A percentile compares a stretch with the other conserved stretches of the same genome.
Conservation (phyloP, 1,284 basidiomycete species). For the Austropuccinia psidii region DNA sequence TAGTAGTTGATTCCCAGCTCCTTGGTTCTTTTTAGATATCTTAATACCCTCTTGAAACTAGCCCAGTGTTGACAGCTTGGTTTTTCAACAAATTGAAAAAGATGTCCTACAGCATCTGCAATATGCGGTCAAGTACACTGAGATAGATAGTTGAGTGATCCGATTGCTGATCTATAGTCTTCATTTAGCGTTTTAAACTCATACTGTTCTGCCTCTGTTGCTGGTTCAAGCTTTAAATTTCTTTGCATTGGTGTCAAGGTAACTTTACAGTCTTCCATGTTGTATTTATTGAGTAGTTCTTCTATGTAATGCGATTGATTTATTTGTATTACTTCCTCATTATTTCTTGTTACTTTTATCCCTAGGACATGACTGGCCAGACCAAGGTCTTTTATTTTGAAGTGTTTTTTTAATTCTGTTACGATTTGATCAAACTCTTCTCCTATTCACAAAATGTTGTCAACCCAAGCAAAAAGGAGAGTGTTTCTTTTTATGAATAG, state of each 20-base stretch:
- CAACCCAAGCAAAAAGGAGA: conserved; percentile 20
- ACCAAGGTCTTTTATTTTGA: conserved; percentile 33
- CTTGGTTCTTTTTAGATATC: conserved; percentile 24
- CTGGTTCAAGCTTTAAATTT: conserved; percentile 13
- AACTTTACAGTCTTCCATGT: conserved; percentile 13
- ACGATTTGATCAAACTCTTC: neutral
- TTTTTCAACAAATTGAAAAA: conserved; percentile 28
- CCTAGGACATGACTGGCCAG: conserved; percentile 13
- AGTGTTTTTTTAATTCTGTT: neutral
- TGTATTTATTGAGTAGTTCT: neutral
- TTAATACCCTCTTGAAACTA: conserved; percentile 15
- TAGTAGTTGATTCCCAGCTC: conserved; percentile 7
- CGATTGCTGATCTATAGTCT: conserved; percentile 27
- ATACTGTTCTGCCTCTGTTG: conserved; percentile 14
- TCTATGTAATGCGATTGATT: conserved; percentile 8
- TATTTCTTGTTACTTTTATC: conserved; percentile 6
- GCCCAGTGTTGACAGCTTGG: conserved; percentile 5
- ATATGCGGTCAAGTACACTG: conserved; percentile 33
- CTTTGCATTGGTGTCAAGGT: conserved; percentile 24
- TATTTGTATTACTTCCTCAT: neutral
- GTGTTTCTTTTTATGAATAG: neutral
- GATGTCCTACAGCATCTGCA: conserved; percentile 10
- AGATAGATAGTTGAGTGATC: conserved; percentile 16
- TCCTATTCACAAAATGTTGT: conserved; percentile 18
- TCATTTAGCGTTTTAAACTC: neutral